Conservation (phyloP, 805 yeast species). For the Soucietia sequanensis region DNA sequence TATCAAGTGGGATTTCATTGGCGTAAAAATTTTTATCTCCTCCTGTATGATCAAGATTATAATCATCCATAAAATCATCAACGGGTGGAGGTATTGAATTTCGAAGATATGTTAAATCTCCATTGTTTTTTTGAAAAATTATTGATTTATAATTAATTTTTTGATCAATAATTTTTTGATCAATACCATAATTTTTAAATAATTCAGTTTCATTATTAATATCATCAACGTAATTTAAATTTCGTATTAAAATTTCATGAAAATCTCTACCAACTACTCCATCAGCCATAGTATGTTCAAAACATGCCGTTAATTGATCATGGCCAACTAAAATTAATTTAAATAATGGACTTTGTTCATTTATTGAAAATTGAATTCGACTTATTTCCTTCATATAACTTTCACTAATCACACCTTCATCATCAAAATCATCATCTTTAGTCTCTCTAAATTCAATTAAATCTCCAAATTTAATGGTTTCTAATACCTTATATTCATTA, state of each 20-base stretch:
- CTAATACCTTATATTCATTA: conserved; percentile 23
- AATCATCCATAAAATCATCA: conserved; percentile 27
- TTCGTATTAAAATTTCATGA: conserved; percentile 33
- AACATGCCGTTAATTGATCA: conserved; percentile 19
- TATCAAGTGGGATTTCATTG: conserved; percentile 17
- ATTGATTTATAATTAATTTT: conserved; percentile 7
- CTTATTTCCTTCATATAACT: conserved; percentile 24
- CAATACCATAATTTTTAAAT: conserved; percentile 18
- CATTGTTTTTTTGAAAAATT: conserved; percentile 18
- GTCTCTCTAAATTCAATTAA: conserved; percentile 20
- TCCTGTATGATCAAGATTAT: conserved; percentile 22
- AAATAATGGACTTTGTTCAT: conserved; percentile 26
- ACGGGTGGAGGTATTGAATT: conserved; percentile 35
- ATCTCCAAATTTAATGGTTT: conserved; percentile 21
- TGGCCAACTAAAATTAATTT: conserved; percentile 23
- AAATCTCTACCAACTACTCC: conserved; percentile 34
- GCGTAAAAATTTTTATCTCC: conserved; percentile 24
- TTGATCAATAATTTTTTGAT: too few species aligned
- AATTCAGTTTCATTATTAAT: conserved; percentile 5
- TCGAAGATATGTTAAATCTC: conserved; percentile 19
- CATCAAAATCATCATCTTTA: conserved; percentile 8
- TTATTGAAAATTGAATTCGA: conserved; percentile 19
- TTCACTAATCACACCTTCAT: conserved; percentile 23
- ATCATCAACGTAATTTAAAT: conserved; percentile 18
- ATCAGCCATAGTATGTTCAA: conserved; percentile 41